These are phyloP conservation scores for Ceratocystis lukuohia DNA, from an alignment of 2,329 filamentous ascomycete genomes.

Conservation along the genomic window DNA sequence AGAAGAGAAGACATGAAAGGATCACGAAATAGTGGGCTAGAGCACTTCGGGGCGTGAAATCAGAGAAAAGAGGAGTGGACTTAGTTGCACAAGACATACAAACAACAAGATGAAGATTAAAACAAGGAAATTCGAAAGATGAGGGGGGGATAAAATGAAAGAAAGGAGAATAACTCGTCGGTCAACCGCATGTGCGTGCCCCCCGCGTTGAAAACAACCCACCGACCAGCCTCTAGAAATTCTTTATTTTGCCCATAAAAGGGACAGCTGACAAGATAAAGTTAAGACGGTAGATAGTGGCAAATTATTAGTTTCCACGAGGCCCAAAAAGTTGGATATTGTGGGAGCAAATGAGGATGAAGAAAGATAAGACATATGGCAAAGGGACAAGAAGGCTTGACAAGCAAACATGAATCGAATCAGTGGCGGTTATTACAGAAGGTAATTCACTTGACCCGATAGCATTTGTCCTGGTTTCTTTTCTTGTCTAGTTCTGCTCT, in stretches of 20 bases:
- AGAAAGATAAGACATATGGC: slow-evolving; percentile 6
- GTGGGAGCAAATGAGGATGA: not conserved
- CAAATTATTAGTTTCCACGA: not conserved
- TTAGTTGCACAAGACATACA: slow-evolving; percentile 7
- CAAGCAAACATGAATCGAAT: not conserved
- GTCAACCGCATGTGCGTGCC: not conserved
- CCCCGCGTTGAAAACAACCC: not conserved
- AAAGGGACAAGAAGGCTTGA: not conserved
- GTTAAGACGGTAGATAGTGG: not conserved
- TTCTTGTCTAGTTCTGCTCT: not conserved
- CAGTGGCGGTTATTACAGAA: too few relatives aligned
- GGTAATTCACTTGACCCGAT: not conserved
- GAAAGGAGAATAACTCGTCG: not conserved
- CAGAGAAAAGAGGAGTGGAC: not conserved
- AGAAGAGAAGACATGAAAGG: slow-evolving; percentile 4
- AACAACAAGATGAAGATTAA: slow-evolving; percentile 1
- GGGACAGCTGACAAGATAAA: not conserved
- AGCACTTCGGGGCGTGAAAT: slow-evolving; percentile 2
- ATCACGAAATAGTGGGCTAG: not conserved
- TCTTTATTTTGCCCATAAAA: not conserved
- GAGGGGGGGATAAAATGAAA: not conserved
- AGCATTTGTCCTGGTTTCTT: not conserved
- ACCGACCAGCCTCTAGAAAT: not conserved
- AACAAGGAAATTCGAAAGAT: not conserved
- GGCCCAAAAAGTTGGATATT: not conserved